These are phyloP conservation scores for Brassica balearica DNA, from an alignment of 441 rosid genomes.

Conservation along the genomic window DNA sequence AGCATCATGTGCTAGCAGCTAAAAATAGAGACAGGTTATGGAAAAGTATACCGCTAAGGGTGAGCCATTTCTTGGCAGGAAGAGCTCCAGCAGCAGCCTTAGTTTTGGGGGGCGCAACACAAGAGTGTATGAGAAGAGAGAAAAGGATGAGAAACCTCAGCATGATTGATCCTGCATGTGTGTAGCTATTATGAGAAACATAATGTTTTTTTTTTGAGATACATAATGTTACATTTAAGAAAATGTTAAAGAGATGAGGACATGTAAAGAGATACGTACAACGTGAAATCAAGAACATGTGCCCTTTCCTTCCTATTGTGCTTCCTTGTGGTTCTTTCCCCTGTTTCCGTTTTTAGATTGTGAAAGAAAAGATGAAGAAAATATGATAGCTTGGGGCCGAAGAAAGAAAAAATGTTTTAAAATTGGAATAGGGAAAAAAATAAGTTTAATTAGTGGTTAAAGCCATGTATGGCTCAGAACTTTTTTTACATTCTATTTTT, in stretches of 20 bases:
- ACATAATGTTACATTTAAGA: background rate
- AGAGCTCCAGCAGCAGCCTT: background rate
- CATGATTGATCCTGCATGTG: constrained; percentile 37
- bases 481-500: constrained; percentile 16
- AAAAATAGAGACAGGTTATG: background rate
- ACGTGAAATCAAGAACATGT: constrained; percentile 31
- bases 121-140: constrained; percentile 13
- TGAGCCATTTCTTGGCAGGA: constrained; percentile 43
- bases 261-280: constrained; percentile 13
- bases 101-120: constrained; percentile 28
- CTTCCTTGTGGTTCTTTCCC: constrained; percentile 24
- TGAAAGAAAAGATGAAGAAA: constrained; percentile 26
- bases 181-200: constrained; percentile 10
- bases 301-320: constrained; percentile 32
- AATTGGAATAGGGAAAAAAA: constrained; percentile 18
- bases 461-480: constrained; percentile 20
- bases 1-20: background rate
- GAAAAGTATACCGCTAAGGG: constrained; percentile 38
- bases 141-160: constrained; percentile 17
- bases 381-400: constrained; percentile 32
- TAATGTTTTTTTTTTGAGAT: no score
- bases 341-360: constrained; percentile 6
- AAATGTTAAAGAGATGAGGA: background rate
- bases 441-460: constrained; percentile 10
- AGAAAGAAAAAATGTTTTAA: constrained; percentile 28